These are phyloP conservation scores for Carex parvula DNA, from an alignment of 176 grass and related monocot species.

Conservation along the genomic window DNA sequence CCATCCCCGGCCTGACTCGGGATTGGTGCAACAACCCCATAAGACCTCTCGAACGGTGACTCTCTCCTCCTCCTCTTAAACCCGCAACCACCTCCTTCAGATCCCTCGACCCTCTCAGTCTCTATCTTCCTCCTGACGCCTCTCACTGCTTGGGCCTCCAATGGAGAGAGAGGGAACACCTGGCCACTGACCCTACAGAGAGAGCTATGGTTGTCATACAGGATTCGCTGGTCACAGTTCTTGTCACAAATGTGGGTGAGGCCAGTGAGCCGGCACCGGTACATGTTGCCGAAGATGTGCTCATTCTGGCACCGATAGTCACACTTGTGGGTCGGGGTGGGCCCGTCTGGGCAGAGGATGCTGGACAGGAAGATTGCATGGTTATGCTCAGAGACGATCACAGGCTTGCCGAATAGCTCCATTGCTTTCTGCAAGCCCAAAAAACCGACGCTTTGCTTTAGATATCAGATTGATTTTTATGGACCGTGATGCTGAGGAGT, in stretches of 20 bases:
- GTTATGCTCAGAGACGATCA: conserved; percentile 85
- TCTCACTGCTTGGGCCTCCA: conserved; percentile 77
- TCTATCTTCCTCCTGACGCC: conserved; percentile 95
- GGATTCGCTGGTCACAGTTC: conserved; percentile 95
- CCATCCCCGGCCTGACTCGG: conserved; percentile 83
- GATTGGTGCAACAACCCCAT: conserved; percentile 59
- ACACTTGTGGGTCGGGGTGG: conserved; percentile 86
- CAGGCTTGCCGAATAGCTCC: conserved; percentile 95
- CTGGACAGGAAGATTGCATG: conserved; percentile 95
- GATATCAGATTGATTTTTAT: conserved; percentile 25
- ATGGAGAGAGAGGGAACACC: conserved; percentile 75
- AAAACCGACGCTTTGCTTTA: conserved; percentile 47
- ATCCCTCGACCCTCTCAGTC: conserved; percentile 37
- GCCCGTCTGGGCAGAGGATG: conserved; percentile 82
- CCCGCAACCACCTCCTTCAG: conserved; percentile 54
- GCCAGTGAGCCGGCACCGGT: conserved; percentile 87
- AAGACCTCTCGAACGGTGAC: conserved; percentile 90
- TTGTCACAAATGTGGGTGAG: conserved; percentile 90
- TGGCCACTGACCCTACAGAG: conserved; percentile 91
- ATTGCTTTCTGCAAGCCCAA: conserved; percentile 89
- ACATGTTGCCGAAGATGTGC: conserved; percentile 93
- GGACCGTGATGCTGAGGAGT: not conserved
- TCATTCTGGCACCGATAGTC: conserved; percentile 92
- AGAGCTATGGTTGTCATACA: conserved; percentile 94
- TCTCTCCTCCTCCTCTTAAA: conserved; percentile 84